Conservation (phyloP, 345 rosid genomes). For the Populus nigra region DNA sequence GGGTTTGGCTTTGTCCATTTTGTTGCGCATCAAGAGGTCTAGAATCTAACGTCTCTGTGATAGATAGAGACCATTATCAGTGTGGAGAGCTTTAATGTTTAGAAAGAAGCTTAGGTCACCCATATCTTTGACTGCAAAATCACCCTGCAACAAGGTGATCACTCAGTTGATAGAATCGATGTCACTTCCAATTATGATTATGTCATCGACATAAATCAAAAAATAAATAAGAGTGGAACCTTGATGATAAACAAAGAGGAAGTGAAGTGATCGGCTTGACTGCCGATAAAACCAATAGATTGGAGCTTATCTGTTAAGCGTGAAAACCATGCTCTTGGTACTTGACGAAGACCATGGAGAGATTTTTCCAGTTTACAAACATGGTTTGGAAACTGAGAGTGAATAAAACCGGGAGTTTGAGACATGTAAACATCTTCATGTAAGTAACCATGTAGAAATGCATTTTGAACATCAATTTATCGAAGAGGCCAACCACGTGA, state of each 20-base stretch:
- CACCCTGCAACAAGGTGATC: too few relatives aligned
- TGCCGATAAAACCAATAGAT: fast-evolving
- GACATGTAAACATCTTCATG: neutral
- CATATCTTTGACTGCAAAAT: too few relatives aligned
- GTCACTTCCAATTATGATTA: neutral
- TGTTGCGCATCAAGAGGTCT: too few relatives aligned
- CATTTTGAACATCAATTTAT: neutral
- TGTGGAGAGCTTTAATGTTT: too few relatives aligned
- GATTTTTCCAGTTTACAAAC: neutral
- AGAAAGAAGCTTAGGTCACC: too few relatives aligned
- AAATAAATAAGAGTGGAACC: fast-evolving
- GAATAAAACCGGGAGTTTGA: neutral
- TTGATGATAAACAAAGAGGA: neutral
- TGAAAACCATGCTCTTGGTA: neutral
- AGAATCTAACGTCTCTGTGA: too few relatives aligned
- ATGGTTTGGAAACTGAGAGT: neutral
- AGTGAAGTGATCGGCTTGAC: neutral
- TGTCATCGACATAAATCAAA: neutral
- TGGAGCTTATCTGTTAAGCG: fast-evolving
- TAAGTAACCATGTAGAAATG: neutral
- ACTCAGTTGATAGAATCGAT: too few relatives aligned
- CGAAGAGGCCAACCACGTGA: neutral
- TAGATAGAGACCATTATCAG: too few relatives aligned
- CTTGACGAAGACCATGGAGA: neutral
- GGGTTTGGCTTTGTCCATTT: too few relatives aligned